phyloP scores from a whole-genome alignment of 805 yeast genomes.

The Metschnikowia drakensbergensis region DNA sequence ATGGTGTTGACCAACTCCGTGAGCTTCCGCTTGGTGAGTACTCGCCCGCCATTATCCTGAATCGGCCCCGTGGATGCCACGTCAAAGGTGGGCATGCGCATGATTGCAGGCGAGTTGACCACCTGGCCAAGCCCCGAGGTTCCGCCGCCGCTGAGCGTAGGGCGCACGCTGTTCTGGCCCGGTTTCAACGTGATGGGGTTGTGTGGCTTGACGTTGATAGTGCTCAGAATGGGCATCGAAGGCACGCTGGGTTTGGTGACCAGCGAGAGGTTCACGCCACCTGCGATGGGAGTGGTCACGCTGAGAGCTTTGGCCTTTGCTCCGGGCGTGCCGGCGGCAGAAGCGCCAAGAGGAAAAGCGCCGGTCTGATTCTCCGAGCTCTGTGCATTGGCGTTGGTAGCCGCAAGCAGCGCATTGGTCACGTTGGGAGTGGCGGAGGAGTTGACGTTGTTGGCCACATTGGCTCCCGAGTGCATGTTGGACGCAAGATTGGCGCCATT shows the following conservation, averaged over 20 bases:
- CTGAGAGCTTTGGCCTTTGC: slow-evolving; percentile 9
- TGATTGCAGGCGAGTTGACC: slow-evolving; percentile 69
- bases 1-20: slow-evolving; percentile 80
- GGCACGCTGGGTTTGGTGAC: slow-evolving; percentile 55
- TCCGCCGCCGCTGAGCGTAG: slow-evolving; percentile 80
- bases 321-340: slow-evolving; percentile 6
- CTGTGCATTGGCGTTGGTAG: slow-evolving; percentile 14
- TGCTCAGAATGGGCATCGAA: slow-evolving; percentile 67
- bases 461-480: not conserved
- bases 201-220: slow-evolving; percentile 62
- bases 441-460: slow-evolving; percentile 7
- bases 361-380: not conserved
- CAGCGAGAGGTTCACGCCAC: slow-evolving; percentile 32
- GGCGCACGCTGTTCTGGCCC: slow-evolving; percentile 49
- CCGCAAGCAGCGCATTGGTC: slow-evolving; percentile 25
- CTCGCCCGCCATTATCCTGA: slow-evolving; percentile 66
- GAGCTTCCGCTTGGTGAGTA: slow-evolving; percentile 82
- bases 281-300: slow-evolving; percentile 13
- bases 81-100: slow-evolving; percentile 78
- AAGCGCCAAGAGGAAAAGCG: not conserved
- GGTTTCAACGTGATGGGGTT: slow-evolving; percentile 62
- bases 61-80: slow-evolving; percentile 37
- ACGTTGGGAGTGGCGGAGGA: slow-evolving; percentile 13
- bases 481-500: not conserved
- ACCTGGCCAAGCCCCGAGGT: slow-evolving; percentile 64